phyloP scores from a whole-genome alignment of 2,329 filamentous ascomycete genomes.

The Penicillium sclerotiorum region DNA sequence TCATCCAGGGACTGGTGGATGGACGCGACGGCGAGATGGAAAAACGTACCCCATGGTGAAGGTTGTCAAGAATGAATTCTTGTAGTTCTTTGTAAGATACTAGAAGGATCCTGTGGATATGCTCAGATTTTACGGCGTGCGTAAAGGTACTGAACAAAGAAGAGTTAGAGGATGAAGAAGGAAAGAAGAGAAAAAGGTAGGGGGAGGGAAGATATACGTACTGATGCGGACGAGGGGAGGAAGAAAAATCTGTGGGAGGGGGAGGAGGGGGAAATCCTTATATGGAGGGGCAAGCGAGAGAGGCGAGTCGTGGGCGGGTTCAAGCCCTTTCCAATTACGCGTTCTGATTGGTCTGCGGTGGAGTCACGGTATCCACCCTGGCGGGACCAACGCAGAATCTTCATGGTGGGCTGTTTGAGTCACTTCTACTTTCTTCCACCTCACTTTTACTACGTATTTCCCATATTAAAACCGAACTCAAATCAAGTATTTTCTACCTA shows the following conservation, averaged over 20 bases:
- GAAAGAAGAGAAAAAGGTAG: constrained; percentile 18
- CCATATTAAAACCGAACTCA: background rate
- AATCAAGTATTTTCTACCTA: constrained; percentile 13
- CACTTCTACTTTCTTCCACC: constrained; percentile 4
- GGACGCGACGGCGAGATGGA: constrained; percentile 1
- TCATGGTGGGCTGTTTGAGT: constrained; percentile 26
- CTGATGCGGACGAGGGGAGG: constrained; percentile 49
- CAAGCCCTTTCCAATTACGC: constrained; percentile 32
- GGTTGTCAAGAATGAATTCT: constrained; percentile 47
- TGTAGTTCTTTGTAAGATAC: constrained; percentile 53
- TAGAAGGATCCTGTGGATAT: constrained; percentile 46
- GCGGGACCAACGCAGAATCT: constrained; percentile 36
- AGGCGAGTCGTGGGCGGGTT: constrained; percentile 39
- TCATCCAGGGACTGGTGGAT: constrained; percentile 1
- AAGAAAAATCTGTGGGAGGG: constrained; percentile 43
- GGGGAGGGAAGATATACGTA: constrained; percentile 44
- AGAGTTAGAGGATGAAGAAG: constrained; percentile 28
- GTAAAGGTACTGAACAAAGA: constrained; percentile 52
- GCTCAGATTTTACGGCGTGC: constrained; percentile 57
- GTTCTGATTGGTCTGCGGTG: constrained; percentile 32
- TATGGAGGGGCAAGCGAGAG: constrained; percentile 51
- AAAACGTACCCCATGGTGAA: constrained; percentile 63
- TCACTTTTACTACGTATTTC: background rate
- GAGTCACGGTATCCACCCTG: constrained; percentile 25
- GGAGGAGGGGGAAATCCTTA: constrained; percentile 48